Evolutionary conservation across 23 red algal species (phyloP).

Genomic region (Gracilaria vermiculophylla): DNA sequence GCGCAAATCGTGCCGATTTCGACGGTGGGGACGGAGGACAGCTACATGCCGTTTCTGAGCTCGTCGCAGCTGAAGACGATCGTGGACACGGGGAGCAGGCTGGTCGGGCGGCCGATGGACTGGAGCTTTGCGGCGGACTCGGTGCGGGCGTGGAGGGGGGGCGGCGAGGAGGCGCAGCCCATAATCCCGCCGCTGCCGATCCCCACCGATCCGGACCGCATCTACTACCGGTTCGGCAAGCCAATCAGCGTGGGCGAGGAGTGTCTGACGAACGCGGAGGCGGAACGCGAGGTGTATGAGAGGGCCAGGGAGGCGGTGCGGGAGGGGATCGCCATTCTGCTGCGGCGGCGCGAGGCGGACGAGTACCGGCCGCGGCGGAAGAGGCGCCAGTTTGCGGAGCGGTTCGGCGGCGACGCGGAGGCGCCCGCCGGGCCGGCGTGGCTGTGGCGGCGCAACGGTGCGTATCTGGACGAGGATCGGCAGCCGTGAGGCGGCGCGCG

Average conservation of each 20-base stretch:
- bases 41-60: slow-evolving; percentile 51
- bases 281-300: slow-evolving; percentile 32
- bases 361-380: slow-evolving; percentile 30
- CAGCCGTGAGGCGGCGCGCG: slow-evolving; percentile 28
- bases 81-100: not conserved
- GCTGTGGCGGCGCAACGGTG: slow-evolving; percentile 26
- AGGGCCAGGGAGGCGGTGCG: slow-evolving; percentile 19
- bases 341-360: slow-evolving; percentile 49
- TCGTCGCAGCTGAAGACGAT: slow-evolving; percentile 33
- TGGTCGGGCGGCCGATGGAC: slow-evolving; percentile 17
- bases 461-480: slow-evolving; percentile 60
- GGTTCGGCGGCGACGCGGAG: not conserved
- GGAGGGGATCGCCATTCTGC: slow-evolving; percentile 40
- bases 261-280: slow-evolving; percentile 25
- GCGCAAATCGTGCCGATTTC: slow-evolving; percentile 84
- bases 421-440: slow-evolving; percentile 39
- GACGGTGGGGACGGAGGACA: slow-evolving; percentile 77
- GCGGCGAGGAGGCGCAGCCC: not conserved
- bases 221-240: slow-evolving; percentile 85
- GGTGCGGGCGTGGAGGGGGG: not conserved
- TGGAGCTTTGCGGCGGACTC: not conserved
- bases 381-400: slow-evolving; percentile 1
- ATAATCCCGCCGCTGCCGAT: slow-evolving; percentile 68
- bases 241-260: slow-evolving; percentile 48
- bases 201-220: slow-evolving; percentile 39